Conservation (phyloP, 73 alveolate genomes). For the Paramecium sonneborni region DNA sequence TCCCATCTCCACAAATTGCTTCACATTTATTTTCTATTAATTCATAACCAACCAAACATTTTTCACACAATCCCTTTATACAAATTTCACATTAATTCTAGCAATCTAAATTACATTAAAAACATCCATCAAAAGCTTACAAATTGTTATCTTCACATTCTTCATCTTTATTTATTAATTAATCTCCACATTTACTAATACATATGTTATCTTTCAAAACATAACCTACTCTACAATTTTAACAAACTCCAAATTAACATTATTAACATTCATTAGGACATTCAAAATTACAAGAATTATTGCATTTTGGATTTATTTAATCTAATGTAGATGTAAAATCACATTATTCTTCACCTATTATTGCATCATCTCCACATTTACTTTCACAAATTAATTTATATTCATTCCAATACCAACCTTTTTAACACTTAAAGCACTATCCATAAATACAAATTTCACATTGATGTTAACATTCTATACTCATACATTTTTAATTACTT, state of each 20-base stretch:
- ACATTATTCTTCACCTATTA: background rate
- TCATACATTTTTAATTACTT: background rate
- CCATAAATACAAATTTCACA: background rate
- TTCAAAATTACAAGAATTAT: background rate
- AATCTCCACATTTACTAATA: background rate
- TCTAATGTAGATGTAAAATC: background rate
- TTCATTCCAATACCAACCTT: background rate
- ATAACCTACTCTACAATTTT: background rate
- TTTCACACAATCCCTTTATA: background rate
- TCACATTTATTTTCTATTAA: background rate
- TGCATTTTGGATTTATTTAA: background rate
- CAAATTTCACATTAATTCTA: background rate
- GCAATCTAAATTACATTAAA: background rate
- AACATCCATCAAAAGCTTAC: background rate
- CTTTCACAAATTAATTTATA: background rate
- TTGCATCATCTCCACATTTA: background rate
- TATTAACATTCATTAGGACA: background rate
- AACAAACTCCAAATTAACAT: background rate
- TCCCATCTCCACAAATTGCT: slow-evolving; percentile 5
- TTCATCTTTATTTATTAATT: background rate
- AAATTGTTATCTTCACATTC: background rate
- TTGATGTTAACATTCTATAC: background rate
- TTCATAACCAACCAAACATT: background rate
- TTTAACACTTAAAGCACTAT: background rate
- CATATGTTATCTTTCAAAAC: background rate